Conservation (phyloP, 768 basidiomycete species). For the Paxillus involutus region DNA sequence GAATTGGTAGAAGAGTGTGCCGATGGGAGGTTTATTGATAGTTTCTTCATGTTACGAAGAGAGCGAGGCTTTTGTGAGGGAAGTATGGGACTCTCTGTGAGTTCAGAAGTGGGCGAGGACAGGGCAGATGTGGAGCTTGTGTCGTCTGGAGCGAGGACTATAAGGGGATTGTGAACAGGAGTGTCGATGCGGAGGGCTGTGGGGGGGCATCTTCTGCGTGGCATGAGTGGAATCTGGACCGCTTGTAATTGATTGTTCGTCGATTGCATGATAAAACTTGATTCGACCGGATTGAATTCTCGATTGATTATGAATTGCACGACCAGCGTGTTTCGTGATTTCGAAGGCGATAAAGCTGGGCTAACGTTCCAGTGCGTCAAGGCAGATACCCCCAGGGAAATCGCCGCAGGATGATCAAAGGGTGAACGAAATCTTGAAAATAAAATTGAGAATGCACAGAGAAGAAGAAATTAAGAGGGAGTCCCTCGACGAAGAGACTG, state of each 20-base stretch:
- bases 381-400: neutral
- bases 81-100: conserved; percentile 45
- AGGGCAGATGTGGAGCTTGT: conserved; percentile 44
- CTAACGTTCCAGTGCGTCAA: conserved; percentile 11
- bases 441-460: conserved; percentile 13
- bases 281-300: conserved; percentile 3
- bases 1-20: conserved; percentile 58
- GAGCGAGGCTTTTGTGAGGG: conserved; percentile 43
- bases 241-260: conserved; percentile 17
- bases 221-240: conserved; percentile 33
- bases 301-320: conserved; percentile 29
- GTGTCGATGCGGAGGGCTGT: conserved; percentile 60
- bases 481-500: conserved; percentile 2
- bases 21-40: conserved; percentile 68
- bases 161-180: conserved; percentile 46
- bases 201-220: conserved; percentile 53
- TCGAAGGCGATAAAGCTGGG: conserved; percentile 9
- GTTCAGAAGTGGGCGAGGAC: conserved; percentile 53
- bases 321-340: conserved; percentile 32
- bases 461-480: conserved; percentile 16
- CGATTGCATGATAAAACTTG: conserved; percentile 29
- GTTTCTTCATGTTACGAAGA: conserved; percentile 71
- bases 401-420: conserved; percentile 9
- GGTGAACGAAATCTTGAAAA: conserved; percentile 17
- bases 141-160: conserved; percentile 48